phyloP scores from a whole-genome alignment of 2,329 filamentous ascomycete genomes.

The Pseudogymnoascus pannorum region DNA sequence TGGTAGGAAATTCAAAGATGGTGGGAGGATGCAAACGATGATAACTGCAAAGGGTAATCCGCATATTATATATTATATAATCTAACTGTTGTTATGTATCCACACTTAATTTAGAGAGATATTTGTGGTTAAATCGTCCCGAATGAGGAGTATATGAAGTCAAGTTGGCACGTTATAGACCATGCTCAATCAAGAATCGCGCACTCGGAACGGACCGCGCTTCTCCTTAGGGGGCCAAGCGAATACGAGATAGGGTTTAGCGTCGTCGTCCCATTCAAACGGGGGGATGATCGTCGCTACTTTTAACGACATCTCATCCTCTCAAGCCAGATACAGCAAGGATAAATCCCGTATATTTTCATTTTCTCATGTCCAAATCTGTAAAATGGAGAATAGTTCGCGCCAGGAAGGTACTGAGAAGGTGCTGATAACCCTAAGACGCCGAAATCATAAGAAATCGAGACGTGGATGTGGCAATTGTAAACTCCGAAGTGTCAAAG shows the following conservation, averaged over 20 bases:
- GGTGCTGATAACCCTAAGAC: slow-evolving; percentile 4
- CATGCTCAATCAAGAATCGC: neutral
- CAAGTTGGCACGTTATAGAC: neutral
- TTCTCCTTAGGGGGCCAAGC: neutral
- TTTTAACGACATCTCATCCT: neutral
- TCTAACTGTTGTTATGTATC: neutral
- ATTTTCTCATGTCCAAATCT: neutral
- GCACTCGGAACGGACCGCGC: neutral
- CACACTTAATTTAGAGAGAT: neutral
- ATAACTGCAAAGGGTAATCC: neutral
- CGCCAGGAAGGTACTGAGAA: neutral
- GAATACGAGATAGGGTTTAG: neutral
- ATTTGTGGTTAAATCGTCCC: neutral
- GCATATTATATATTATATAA: neutral
- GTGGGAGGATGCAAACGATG: neutral
- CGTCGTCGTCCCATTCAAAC: neutral
- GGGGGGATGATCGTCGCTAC: neutral
- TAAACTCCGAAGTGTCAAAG: slow-evolving; percentile 47
- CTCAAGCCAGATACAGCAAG: neutral
- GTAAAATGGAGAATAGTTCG: neutral
- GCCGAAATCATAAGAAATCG: slow-evolving; percentile 43
- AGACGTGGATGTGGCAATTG: slow-evolving; percentile 49
- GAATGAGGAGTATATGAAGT: neutral
- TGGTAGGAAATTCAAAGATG: neutral
- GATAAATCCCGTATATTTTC: neutral